phyloP scores from a whole-genome alignment of 805 yeast genomes.

The Candida endomychidarum region DNA sequence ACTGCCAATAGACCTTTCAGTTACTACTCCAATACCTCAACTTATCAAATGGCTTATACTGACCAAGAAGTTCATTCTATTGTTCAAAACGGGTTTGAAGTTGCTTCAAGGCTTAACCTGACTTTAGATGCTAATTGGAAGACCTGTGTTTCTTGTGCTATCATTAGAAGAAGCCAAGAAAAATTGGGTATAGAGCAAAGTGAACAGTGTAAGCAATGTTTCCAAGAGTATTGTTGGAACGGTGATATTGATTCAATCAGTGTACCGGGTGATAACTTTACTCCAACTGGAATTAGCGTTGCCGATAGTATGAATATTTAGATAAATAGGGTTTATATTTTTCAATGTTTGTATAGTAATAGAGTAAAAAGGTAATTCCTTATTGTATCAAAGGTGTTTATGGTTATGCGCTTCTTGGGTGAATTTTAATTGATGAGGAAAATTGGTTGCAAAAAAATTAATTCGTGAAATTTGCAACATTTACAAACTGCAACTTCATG shows the following conservation, averaged over 20 bases:
- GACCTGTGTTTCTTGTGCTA: constrained; percentile 79
- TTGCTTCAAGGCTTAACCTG: constrained; percentile 60
- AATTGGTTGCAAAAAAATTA: no score
- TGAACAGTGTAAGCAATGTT: constrained; percentile 70
- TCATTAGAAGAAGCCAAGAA: constrained; percentile 75
- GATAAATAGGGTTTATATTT: neutral
- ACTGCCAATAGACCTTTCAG: constrained; percentile 71
- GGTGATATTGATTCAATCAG: constrained; percentile 36
- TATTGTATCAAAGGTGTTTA: no score
- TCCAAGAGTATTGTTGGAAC: constrained; percentile 74
- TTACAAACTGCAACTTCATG: no score
- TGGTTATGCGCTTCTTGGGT: no score
- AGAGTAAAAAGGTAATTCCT: no score
- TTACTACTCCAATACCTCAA: constrained; percentile 65
- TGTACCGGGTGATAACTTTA: constrained; percentile 15
- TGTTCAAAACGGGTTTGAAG: constrained; percentile 73
- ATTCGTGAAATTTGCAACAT: no score
- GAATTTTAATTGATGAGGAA: no score
- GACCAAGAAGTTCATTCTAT: constrained; percentile 56
- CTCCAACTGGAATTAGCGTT: constrained; percentile 13
- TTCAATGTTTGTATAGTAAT: no score
- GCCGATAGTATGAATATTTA: neutral
- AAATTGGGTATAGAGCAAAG: constrained; percentile 59
- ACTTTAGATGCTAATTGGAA: constrained; percentile 69
- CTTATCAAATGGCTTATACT: constrained; percentile 62